phyloP scores from a whole-genome alignment of 2,329 filamentous ascomycete species.

The Didymellaceae sp. region DNA sequence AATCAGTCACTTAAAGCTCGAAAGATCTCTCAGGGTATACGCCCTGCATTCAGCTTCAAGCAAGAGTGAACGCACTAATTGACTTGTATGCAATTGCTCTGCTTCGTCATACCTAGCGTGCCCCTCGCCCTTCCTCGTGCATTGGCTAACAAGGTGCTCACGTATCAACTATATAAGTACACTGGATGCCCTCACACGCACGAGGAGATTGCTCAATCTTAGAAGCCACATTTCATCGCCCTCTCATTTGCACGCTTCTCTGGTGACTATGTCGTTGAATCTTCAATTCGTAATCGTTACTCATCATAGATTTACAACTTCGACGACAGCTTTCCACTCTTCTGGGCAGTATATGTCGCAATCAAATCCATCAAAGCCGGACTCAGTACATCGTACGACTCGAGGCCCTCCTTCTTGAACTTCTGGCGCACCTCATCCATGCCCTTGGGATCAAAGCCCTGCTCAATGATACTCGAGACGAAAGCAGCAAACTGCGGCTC shows the following conservation, averaged over 20 bases:
- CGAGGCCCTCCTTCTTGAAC: slow-evolving; percentile 62
- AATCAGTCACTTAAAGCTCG: too few relatives aligned
- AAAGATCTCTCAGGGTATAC: too few relatives aligned
- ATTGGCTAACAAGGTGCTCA: slow-evolving; percentile 17
- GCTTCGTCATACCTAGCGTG: neutral
- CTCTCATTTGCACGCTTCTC: too few relatives aligned
- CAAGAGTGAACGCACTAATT: too few relatives aligned
- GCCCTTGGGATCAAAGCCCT: slow-evolving; percentile 64
- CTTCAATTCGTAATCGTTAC: neutral
- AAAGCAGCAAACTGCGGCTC: slow-evolving; percentile 75
- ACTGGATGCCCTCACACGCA: neutral
- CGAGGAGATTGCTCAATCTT: neutral
- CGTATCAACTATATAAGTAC: neutral
- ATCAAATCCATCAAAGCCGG: slow-evolving; percentile 67
- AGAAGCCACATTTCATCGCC: neutral
- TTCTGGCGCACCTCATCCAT: slow-evolving; percentile 63
- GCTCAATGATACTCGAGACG: slow-evolving; percentile 72
- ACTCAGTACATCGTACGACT: slow-evolving; percentile 68
- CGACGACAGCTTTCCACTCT: slow-evolving; percentile 40
- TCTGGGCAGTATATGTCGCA: slow-evolving; percentile 61
- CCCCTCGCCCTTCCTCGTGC: neutral
- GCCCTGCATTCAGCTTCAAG: too few relatives aligned
- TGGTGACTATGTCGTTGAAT: too few relatives aligned
- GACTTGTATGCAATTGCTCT: neutral
- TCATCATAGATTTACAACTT: slow-evolving; percentile 26